Base-by-base conservation (phyloP, 192 early-diverging fungal species). In the Oehlia diaphana region DNA sequence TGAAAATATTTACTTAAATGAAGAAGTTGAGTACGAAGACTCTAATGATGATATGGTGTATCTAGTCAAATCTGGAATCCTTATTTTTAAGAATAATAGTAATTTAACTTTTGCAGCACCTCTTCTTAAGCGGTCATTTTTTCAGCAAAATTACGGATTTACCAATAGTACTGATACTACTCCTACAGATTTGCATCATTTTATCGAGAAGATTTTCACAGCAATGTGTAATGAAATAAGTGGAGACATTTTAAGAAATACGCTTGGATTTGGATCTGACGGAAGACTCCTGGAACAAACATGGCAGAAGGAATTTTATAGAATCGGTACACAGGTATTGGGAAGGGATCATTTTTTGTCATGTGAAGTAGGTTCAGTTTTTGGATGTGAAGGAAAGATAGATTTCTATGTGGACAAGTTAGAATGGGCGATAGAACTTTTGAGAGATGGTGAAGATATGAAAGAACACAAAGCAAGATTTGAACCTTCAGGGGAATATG, bases 351-450 rank as follows among this genome's bases (percentile, higher is more conserved):
- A 62, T 74, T 74, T 74, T 74, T 13, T 74, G n/a, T 74, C 58
- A n/a, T 74, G 73, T 74, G 79, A 84, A 73, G 80, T 81, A 4
- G 82, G 83, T 49, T n/a, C 62, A 74, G 79, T 82, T 66, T 84
- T 84, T 81, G 82, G 82, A 13, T 69, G 28, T 47, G 42, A 62
- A 1, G 83, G 80, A 1, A 35, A 73, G 6, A 69, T 84, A 63
- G 80, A 84, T 71, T 84, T 84, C 61, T 78, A 76, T 66, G 65
- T 84, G 42, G 66, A 79, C n/a, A 63, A 69, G 5, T 47, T 39
- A 21, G 72, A 72, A 2, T 84, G 82, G 83, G 83, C 75, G 19
- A 83, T 84, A 16, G 84, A 84, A 26, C 33, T 84, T 2, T 76
- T 85, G 35, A 62, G 79, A 49, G 83, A 84, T 62, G 83, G 79